A percentile compares a stretch with the other conserved stretches of the same genome.
These are phyloP conservation scores for Phylloporus sp. DNA, from an alignment of 768 basidiomycete genomes.

Conservation along the genomic window DNA sequence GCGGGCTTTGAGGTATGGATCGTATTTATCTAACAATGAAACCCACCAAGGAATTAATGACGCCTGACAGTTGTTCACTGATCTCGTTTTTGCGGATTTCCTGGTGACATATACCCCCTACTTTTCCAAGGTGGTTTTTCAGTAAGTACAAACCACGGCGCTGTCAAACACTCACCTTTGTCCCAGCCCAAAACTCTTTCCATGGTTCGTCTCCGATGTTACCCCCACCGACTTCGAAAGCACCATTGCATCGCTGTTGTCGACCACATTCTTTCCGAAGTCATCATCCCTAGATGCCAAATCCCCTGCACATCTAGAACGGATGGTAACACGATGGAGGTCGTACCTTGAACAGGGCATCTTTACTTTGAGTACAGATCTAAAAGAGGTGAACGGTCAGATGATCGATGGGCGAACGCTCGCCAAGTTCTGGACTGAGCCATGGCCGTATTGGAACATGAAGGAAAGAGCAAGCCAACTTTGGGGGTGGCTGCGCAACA, in stretches of 20 bases:
- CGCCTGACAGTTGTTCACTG: slow-evolving; percentile 73
- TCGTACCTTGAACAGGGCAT: slow-evolving; percentile 62
- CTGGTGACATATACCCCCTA: slow-evolving; percentile 86
- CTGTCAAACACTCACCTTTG: slow-evolving; percentile 7
- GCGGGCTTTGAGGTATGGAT: slow-evolving; percentile 82
- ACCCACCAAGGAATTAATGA: neutral
- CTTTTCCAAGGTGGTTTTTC: slow-evolving; percentile 80
- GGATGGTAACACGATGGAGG: slow-evolving; percentile 71
- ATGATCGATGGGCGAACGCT: slow-evolving; percentile 25
- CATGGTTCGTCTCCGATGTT: slow-evolving; percentile 97
- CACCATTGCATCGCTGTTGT: slow-evolving; percentile 54
- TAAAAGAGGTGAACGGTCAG: slow-evolving; percentile 24
- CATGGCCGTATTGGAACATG: slow-evolving; percentile 78
- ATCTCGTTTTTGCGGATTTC: slow-evolving; percentile 91
- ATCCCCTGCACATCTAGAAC: slow-evolving; percentile 42
- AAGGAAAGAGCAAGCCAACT: slow-evolving; percentile 46
- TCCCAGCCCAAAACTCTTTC: slow-evolving; percentile 83
- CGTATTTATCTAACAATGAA: neutral
- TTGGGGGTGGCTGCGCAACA: slow-evolving; percentile 46
- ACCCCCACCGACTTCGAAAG: slow-evolving; percentile 78
- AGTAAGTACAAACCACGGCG: slow-evolving; percentile 49
- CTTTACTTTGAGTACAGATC: slow-evolving; percentile 57
- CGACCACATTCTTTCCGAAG: slow-evolving; percentile 54
- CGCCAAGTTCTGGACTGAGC: slow-evolving; percentile 68
- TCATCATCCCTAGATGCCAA: slow-evolving; percentile 21